Conservation (phyloP, 306 rosid genomes). For the Arachis stenosperma region DNA sequence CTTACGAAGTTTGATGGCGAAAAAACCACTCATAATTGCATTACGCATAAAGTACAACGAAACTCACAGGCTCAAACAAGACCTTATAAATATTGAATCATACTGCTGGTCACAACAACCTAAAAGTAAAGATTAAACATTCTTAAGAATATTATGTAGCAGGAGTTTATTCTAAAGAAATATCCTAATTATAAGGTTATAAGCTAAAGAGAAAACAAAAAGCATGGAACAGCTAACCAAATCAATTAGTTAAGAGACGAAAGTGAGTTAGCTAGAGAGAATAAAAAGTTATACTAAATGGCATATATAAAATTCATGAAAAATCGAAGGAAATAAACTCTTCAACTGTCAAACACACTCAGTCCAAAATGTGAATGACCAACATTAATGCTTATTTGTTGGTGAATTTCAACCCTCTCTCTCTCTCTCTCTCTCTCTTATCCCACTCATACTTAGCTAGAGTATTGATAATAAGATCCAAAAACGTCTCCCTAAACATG, state of each 20-base stretch:
- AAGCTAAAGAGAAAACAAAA: neutral
- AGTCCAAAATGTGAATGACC: slow-evolving; percentile 2
- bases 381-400: slow-evolving; percentile 10
- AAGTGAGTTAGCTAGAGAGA: slow-evolving; percentile 6
- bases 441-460: slow-evolving; percentile 27
- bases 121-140: slow-evolving; percentile 1
- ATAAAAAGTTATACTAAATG: neutral
- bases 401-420: slow-evolving; percentile 15
- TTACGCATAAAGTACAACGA: neutral
- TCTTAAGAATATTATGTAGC: neutral
- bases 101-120: slow-evolving; percentile 1
- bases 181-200: neutral
- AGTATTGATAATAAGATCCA: too few relatives aligned
- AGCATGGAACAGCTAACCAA: slow-evolving; percentile 19
- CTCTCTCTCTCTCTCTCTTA: slow-evolving; percentile 6
- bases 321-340: neutral
- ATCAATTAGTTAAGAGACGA: slow-evolving; percentile 12
- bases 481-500: too few relatives aligned
- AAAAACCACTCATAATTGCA: neutral
- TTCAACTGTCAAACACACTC: slow-evolving; percentile 17
- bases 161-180: slow-evolving; percentile 1
- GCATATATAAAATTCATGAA: slow-evolving; percentile 17
- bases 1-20: neutral
- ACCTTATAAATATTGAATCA: slow-evolving; percentile 15
- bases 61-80: slow-evolving; percentile 18